These are phyloP conservation scores for Begonia loranthoides DNA, from an alignment of 306 rosid species.

Conservation along the genomic window DNA sequence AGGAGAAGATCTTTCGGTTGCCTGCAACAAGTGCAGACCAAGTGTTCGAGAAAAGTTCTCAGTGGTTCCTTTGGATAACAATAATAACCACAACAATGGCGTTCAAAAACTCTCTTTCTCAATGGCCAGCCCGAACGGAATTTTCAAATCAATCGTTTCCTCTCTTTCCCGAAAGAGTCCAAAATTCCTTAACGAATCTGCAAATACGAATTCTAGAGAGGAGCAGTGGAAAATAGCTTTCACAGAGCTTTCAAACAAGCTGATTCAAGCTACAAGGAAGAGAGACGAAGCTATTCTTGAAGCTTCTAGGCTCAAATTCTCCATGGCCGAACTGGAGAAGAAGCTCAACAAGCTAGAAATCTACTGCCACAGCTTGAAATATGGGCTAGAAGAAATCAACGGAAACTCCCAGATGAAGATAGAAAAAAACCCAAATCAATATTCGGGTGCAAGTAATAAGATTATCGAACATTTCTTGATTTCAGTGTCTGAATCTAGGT, in stretches of 20 bases:
- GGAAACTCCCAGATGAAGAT: slow-evolving; percentile 5
- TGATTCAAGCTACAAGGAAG: slow-evolving; percentile 59
- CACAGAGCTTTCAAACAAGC: slow-evolving; percentile 74
- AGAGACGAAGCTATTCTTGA: slow-evolving; percentile 67
- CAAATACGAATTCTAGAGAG: slow-evolving; percentile 32
- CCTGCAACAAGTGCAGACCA: slow-evolving; percentile 87
- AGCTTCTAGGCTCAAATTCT: slow-evolving; percentile 63
- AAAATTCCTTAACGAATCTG: slow-evolving; percentile 13
- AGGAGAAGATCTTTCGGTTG: slow-evolving; percentile 36
- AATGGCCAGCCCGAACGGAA: slow-evolving; percentile 55
- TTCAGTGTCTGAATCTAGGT: slow-evolving; percentile 61
- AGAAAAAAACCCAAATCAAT: slow-evolving; percentile 3
- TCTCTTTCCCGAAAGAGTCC: slow-evolving; percentile 68
- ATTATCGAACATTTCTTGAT: slow-evolving; percentile 46
- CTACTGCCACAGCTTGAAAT: slow-evolving; percentile 61
- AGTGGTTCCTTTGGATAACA: slow-evolving; percentile 58
- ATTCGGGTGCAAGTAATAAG: not conserved
- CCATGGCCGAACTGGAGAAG: slow-evolving; percentile 79
- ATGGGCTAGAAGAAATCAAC: slow-evolving; percentile 67
- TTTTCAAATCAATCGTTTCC: slow-evolving; percentile 58
- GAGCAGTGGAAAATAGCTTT: slow-evolving; percentile 82
- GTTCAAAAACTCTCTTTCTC: slow-evolving; percentile 30
- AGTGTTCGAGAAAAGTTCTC: slow-evolving; percentile 70
- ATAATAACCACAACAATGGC: slow-evolving; percentile 15
- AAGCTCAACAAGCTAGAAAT: slow-evolving; percentile 80